Base-by-base conservation (phyloP, 352 stramenopile genomes). In the Phytophthora constricta region DNA sequence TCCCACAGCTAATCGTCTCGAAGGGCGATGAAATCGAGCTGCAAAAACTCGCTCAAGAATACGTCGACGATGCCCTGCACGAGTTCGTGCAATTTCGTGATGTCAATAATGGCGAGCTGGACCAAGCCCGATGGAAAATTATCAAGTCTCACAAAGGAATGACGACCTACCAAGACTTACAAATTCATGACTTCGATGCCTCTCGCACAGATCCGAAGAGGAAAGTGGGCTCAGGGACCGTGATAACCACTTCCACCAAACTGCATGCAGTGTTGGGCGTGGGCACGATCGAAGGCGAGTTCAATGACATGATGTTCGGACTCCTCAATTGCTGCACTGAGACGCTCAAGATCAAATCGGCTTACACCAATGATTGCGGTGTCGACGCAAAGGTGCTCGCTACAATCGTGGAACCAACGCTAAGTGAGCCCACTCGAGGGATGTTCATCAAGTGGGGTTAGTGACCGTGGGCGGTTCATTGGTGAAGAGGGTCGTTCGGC, bases 231-330 rank as follows among this genome's bases (percentile, higher is more conserved):
- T 52, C 45, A 37, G 58, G 58, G n/a, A 41, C 27, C 47, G 53
- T 65, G 1, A 13, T 11, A 47, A 58, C 31, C 13, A 57, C 42
- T 43, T 57, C 58, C n/a, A 5, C 58, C 20, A 58, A 17, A 11
- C 17, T 64, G 23, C 57, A 64, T 16, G 25, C 31, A 22, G 45
- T 67, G 16, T 20, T 61, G 3, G 42, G 17, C 9, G 16, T 76
- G 11, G 74, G 74, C 14, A 62, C 70, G 28, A 66, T 82, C 26
- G 17, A 43, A 17, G 71, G 53, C 25, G 53, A 62, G 5, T 46
- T 82, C 3, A 65, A 82, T 19, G 59, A 67, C 53, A 51, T 82
- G 41, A 50, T 82, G 42, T 86, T 77, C 61, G 70, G 71, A 5
- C 51, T 74, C 17, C 43, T 82, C 7, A 62, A 74, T 64, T 34